Conservation (phyloP, 768 basidiomycete species). For the Leucocoprinus birnbaumii region DNA sequence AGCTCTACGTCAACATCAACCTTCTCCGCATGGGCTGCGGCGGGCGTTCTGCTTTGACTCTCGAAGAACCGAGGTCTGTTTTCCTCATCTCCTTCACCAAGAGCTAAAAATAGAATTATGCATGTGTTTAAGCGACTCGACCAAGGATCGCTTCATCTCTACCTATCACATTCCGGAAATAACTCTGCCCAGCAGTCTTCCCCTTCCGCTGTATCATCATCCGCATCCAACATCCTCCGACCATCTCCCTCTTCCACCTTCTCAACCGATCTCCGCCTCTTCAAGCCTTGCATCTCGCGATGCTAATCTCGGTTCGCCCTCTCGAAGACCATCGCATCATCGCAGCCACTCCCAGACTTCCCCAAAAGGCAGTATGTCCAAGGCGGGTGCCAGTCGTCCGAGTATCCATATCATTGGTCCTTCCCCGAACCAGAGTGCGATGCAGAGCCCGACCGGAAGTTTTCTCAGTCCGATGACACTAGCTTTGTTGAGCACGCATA, state of each 20-base stretch:
- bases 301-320: constrained; percentile 10
- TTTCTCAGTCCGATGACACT: background rate
- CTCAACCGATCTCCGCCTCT: constrained; percentile 20
- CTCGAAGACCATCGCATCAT: constrained; percentile 18
- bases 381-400: constrained; percentile 15
- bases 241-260: constrained; percentile 44
- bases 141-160: constrained; percentile 76
- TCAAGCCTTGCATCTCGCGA: constrained; percentile 3
- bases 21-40: constrained; percentile 82
- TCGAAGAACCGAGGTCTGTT: constrained; percentile 69
- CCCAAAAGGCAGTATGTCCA: constrained; percentile 13
- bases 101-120: background rate
- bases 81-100: constrained; percentile 2
- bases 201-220: constrained; percentile 1
- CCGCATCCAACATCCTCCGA: constrained; percentile 1
- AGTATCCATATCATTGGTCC: constrained; percentile 9
- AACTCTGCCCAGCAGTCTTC: constrained; percentile 5
- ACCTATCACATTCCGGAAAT: constrained; percentile 37
- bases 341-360: constrained; percentile 14
- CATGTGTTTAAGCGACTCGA: constrained; percentile 55
- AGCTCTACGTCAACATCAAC: constrained; percentile 79
- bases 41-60: constrained; percentile 71
- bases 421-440: constrained; percentile 15
- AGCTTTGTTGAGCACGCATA: background rate
- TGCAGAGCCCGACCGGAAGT: background rate